Percentiles rank a stretch among this genome's conserved stretches.
phyloP scores from a whole-genome alignment of 1,284 basidiomycete species.

The Ganoderma resinaceum region DNA sequence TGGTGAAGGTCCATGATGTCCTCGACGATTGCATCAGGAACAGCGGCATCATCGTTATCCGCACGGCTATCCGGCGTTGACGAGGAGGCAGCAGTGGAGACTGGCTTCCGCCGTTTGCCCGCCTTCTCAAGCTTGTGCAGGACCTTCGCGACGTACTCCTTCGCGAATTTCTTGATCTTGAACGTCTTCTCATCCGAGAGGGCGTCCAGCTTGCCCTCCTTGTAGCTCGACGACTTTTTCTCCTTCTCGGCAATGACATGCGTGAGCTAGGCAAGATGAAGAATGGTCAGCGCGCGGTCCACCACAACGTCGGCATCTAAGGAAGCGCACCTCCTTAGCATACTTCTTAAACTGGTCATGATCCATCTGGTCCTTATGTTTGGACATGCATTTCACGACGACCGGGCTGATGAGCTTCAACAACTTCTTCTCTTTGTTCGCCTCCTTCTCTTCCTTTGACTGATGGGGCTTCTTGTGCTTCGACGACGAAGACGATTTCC shows the following conservation, averaged over 20 bases:
- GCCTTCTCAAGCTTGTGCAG: conserved; percentile 67
- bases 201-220: conserved; percentile 70
- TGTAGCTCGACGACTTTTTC: conserved; percentile 86
- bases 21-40: conserved; percentile 21
- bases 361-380: conserved; percentile 83
- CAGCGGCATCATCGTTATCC: conserved; percentile 23
- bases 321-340: conserved; percentile 82
- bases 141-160: conserved; percentile 84
- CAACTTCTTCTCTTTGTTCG: conserved; percentile 83
- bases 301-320: background rate
- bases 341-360: conserved; percentile 93
- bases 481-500: conserved; percentile 30
- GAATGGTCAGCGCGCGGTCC: background rate
- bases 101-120: conserved; percentile 27
- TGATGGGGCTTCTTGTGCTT: conserved; percentile 47
- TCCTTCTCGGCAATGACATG: conserved; percentile 90
- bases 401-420: conserved; percentile 87
- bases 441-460: conserved; percentile 65
- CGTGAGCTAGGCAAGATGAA: conserved; percentile 62
- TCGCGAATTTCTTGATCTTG: conserved; percentile 95
- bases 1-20: conserved; percentile 30
- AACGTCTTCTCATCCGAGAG: conserved; percentile 86
- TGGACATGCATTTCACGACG: conserved; percentile 93
- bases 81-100: conserved; percentile 27
- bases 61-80: conserved; percentile 25